Conservation (phyloP, 345 rosid genomes). For the Arabis hirsuta region DNA sequence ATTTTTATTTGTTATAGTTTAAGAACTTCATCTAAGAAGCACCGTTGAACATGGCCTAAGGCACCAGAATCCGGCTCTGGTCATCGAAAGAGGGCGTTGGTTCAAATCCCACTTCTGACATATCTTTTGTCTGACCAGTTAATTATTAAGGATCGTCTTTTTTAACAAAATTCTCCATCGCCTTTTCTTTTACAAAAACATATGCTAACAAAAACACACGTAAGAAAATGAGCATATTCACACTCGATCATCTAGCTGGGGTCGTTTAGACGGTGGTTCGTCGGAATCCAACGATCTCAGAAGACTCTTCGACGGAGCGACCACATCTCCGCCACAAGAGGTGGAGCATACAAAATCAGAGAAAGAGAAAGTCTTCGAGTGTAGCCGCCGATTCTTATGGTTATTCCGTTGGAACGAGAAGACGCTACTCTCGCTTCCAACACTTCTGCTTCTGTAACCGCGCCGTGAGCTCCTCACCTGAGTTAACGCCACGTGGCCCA, state of each 20-base stretch:
- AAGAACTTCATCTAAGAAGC: too few species aligned
- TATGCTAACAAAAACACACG: neutral
- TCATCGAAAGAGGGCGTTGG: too few species aligned
- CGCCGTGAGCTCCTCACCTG: slow-evolving; percentile 56
- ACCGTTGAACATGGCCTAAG: too few species aligned
- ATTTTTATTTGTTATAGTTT: too few species aligned
- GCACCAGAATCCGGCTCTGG: too few species aligned
- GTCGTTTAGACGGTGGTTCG: slow-evolving; percentile 43
- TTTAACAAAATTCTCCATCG: too few species aligned
- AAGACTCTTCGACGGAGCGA: slow-evolving; percentile 37
- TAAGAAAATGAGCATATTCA: neutral
- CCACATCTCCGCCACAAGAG: slow-evolving; percentile 16
- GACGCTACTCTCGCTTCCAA: slow-evolving; percentile 35
- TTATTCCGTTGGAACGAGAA: slow-evolving; percentile 33
- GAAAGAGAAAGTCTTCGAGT: slow-evolving; percentile 42
- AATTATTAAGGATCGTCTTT: too few species aligned
- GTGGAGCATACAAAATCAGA: slow-evolving; percentile 40
- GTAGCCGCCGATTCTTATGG: slow-evolving; percentile 43
- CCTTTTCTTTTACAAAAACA: neutral
- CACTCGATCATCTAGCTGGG: slow-evolving; percentile 41
- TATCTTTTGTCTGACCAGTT: too few species aligned
- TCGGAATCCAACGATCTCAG: slow-evolving; percentile 38
- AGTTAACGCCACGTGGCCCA: slow-evolving; percentile 52
- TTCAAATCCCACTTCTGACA: too few species aligned
- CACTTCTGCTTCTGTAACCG: slow-evolving; percentile 57